Conservation (phyloP, 257 asterid genomes). For the Forsythia suspensa region DNA sequence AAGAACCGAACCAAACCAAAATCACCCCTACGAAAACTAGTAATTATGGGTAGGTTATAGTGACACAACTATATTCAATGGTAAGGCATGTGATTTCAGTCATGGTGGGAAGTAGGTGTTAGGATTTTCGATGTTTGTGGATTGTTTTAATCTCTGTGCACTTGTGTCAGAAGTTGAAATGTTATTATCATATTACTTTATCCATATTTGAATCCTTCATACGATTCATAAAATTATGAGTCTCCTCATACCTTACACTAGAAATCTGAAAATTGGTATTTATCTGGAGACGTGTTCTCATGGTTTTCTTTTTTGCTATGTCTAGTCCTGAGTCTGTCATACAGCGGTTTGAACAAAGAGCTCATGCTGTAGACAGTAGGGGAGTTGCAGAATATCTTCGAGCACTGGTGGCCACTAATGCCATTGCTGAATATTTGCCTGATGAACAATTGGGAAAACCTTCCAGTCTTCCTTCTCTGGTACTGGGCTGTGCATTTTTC, state of each 20-base stretch:
- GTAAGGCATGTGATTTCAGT: background rate
- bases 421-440: slow-evolving; percentile 81
- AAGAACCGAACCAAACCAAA: too few species aligned
- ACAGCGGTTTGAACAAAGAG: slow-evolving; percentile 90
- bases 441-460: slow-evolving; percentile 96
- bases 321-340: slow-evolving; percentile 90
- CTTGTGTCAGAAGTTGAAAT: background rate
- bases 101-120: background rate
- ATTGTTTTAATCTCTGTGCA: background rate
- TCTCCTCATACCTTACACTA: background rate
- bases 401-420: slow-evolving; percentile 86
- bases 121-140: background rate
- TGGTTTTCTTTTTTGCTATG: slow-evolving; percentile 24
- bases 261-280: background rate
- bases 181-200: background rate
- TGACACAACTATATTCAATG: background rate
- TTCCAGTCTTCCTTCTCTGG: slow-evolving; percentile 93
- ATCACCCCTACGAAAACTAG: background rate
- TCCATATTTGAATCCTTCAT: background rate
- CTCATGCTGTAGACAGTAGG: slow-evolving; percentile 84
- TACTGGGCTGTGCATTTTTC: slow-evolving; percentile 30
- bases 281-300: slow-evolving; percentile 17
- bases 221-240: background rate
- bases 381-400: slow-evolving; percentile 89
- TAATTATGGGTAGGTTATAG: background rate